Evolutionary conservation across 441 rosid species (phyloP).

Genomic region (Bruguiera hainesii): DNA sequence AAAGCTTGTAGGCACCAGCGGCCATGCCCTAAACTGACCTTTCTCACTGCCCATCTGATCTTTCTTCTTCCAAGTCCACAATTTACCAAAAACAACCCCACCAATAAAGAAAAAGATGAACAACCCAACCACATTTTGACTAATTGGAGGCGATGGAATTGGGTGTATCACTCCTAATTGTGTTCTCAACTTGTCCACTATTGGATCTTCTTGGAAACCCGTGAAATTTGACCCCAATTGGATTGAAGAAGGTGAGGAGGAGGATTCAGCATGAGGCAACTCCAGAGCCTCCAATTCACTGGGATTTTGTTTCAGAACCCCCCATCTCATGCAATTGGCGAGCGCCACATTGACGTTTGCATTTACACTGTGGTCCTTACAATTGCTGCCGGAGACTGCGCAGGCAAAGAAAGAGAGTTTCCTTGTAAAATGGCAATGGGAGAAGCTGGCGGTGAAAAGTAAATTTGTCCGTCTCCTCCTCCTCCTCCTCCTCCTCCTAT

Average conservation of each 20-base stretch:
- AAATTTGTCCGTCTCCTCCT: neutral
- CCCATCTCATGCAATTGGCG: too few species aligned
- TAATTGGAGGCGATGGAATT: constrained; percentile 79
- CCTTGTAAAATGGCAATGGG: neutral
- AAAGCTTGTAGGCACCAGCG: constrained; percentile 85
- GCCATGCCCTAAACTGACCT: constrained; percentile 49
- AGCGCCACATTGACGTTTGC: too few species aligned
- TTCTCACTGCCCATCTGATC: constrained; percentile 26
- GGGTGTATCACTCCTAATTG: constrained; percentile 93
- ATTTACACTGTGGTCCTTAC: neutral
- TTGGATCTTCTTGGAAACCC: constrained; percentile 69
- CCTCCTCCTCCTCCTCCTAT: constrained; percentile 13
- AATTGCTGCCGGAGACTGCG: constrained; percentile 25
- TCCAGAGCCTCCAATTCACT: too few species aligned
- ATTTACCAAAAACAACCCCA: constrained; percentile 62
- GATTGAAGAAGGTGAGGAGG: constrained; percentile 25
- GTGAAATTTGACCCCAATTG: constrained; percentile 51
- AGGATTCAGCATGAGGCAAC: too few species aligned
- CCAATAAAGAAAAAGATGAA: constrained; percentile 90
- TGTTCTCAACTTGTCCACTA: constrained; percentile 82
- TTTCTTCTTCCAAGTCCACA: constrained; percentile 72
- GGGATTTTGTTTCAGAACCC: too few species aligned
- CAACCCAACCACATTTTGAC: constrained; percentile 54
- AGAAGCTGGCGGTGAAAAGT: neutral
- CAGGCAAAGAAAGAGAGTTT: constrained; percentile 24